A percentile compares a stretch with the other conserved stretches of the same genome.
These are phyloP conservation scores for Cicer chorassanicum DNA, from an alignment of 306 rosid genomes.

Conservation along the genomic window DNA sequence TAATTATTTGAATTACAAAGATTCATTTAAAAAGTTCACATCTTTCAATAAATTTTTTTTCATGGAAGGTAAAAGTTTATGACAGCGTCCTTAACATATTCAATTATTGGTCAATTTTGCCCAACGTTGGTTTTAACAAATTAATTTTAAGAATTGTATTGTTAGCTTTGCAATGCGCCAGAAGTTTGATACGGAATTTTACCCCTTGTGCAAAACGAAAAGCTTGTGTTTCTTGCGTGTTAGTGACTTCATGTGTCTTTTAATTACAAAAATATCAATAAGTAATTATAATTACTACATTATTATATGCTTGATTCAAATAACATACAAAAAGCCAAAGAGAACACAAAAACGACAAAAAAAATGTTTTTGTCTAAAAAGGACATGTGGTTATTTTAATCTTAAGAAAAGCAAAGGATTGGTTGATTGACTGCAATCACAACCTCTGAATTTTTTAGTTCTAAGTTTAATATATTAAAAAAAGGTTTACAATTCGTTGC, in stretches of 20 bases:
- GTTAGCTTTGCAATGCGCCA: slow-evolving; percentile 32
- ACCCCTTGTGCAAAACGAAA: slow-evolving; percentile 25
- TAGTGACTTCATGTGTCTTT: background rate
- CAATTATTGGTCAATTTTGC: too few relatives aligned
- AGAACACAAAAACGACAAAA: slow-evolving; percentile 9
- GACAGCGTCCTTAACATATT: too few relatives aligned
- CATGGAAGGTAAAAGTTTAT: too few relatives aligned
- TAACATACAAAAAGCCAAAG: background rate
- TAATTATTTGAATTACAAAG: too few relatives aligned
- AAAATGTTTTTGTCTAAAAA: slow-evolving; percentile 23
- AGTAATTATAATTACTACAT: background rate
- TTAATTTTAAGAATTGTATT: background rate
- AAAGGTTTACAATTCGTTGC: background rate
- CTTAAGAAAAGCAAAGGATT: slow-evolving; percentile 11
- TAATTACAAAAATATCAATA: background rate
- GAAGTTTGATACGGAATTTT: slow-evolving; percentile 14
- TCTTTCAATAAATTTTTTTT: too few relatives aligned
- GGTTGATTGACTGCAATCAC: slow-evolving; percentile 26
- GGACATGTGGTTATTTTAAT: slow-evolving; percentile 30
- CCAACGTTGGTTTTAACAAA: too few relatives aligned
- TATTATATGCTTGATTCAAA: background rate
- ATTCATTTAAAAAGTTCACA: too few relatives aligned
- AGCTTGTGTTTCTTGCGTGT: slow-evolving; percentile 26
- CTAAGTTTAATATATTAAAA: background rate
- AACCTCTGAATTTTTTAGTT: slow-evolving; percentile 17